Percentiles rank a stretch among this genome's conserved stretches.
These are phyloP conservation scores for Toxicodendron radicans DNA, from an alignment of 345 rosid genomes.

Conservation along the genomic window DNA sequence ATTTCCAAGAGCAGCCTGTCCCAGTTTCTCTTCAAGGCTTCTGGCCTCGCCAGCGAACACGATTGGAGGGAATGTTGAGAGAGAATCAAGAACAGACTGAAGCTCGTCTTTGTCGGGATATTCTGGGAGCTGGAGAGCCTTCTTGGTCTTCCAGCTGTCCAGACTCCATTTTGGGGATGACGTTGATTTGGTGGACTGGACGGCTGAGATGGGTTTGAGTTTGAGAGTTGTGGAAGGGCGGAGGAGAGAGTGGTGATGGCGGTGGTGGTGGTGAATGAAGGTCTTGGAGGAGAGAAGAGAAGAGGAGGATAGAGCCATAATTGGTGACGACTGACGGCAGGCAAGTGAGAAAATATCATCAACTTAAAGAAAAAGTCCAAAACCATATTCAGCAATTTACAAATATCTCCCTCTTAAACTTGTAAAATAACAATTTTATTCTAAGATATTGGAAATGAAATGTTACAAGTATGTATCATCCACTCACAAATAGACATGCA, in stretches of 20 bases:
- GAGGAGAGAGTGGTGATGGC: not conserved
- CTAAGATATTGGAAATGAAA: no score
- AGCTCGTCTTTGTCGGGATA: constrained; percentile 52
- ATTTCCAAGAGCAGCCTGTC: constrained; percentile 36
- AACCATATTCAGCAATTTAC: no score
- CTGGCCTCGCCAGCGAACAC: constrained; percentile 74
- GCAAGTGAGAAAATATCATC: not conserved
- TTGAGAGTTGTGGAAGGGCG: not conserved
- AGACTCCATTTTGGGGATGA: constrained; percentile 36
- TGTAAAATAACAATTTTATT: no score
- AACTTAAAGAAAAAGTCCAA: no score
- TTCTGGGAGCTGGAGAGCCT: constrained; percentile 62
- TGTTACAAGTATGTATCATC: no score
- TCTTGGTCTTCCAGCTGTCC: constrained; percentile 58
- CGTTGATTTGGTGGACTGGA: constrained; percentile 23
- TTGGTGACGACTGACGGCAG: not conserved
- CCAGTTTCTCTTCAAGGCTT: constrained; percentile 46
- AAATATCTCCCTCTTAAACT: no score
- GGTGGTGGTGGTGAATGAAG: not conserved
- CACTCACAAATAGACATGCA: no score
- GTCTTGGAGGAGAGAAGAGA: constrained; percentile 16
- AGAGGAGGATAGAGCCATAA: constrained; percentile 16
- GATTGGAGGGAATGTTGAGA: constrained; percentile 58
- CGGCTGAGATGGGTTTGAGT: constrained; percentile 27
- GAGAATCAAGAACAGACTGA: constrained; percentile 43